A percentile compares a stretch with the other conserved stretches of the same genome.
These are phyloP conservation scores for Ostreobium quekettii DNA, from an alignment of 139 green algal species.

Conservation along the genomic window DNA sequence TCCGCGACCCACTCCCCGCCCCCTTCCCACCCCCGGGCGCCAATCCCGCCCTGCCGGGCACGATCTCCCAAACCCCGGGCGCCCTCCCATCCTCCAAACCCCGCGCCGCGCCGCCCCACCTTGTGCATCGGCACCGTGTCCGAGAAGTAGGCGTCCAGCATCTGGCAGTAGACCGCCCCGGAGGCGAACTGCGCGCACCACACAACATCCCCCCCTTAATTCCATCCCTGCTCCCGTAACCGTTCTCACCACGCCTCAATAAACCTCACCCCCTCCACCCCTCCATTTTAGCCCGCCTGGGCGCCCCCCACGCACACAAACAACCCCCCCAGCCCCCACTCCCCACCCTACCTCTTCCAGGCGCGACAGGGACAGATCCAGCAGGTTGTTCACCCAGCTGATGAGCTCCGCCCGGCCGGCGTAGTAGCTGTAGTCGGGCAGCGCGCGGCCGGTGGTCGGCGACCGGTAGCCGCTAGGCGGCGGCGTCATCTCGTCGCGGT, in stretches of 20 bases:
- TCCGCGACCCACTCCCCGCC: background rate
- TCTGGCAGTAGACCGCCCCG: constrained; percentile 42
- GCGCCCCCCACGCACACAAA: background rate
- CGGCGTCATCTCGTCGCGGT: too few relatives aligned
- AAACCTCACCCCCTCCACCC: background rate
- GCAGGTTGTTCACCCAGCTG: constrained; percentile 75
- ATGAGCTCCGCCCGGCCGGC: constrained; percentile 64
- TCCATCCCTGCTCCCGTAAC: too few relatives aligned
- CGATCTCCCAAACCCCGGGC: too few relatives aligned
- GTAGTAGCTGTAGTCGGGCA: too few relatives aligned
- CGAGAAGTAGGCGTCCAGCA: constrained; percentile 37
- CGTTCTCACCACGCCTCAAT: too few relatives aligned
- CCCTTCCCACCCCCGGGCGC: background rate
- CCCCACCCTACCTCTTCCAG: constrained; percentile 68
- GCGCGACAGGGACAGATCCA: constrained; percentile 68
- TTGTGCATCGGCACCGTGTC: constrained; percentile 22
- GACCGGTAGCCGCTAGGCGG: too few relatives aligned
- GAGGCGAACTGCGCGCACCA: constrained; percentile 31
- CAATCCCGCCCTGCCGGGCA: background rate
- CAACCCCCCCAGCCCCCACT: too few relatives aligned
- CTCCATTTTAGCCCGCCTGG: background rate
- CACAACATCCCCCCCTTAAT: background rate
- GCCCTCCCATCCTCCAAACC: background rate
- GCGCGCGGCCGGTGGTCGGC: too few relatives aligned
- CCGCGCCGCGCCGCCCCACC: constrained; percentile 7